Evolutionary conservation across 345 rosid species (phyloP), one percentile per base, ranked within the genome.

Genomic region (Corymbia maculata): DNA sequence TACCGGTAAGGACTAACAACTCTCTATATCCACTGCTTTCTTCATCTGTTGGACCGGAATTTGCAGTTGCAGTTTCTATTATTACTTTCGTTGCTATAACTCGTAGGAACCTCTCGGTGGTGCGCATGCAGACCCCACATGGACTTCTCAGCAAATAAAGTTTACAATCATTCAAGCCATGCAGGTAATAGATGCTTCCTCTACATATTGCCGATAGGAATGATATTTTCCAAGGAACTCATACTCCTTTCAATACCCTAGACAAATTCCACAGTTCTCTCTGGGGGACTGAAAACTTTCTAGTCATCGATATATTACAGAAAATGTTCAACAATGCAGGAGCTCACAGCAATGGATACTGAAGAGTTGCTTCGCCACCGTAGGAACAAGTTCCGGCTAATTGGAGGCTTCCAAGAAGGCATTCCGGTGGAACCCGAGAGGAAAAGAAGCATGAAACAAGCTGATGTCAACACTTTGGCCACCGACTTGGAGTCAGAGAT

Each of bases 121-220:
- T 47, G 98, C 98, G 44, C 98, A 97, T 92, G 95, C 96, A 64
- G 97, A 96, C 93, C 97, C 99, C 26, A 87, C 92, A 36, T 95
- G 98, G 98, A 95, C 99, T 70, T 96, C 99, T 53, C 95, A 95
- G 88, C 96, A 93, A 92, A 97, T 97, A 90, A 97, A 96, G 94
- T 91, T 90, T 79, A 96, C 96, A 68, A 94, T 97, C 90, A 94
- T 94, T 86, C 95, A 95, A 90, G 13, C 94, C 90, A 96, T 95
- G 98, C 91, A 92, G 87, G 99, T 97, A 68, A 30, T 68, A 68
- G 44, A 68, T 30, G 44, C 11, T 32, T 21, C 6, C 22, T 4
- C 11, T 4, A 68, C 15, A 32, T 30, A 7, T n/a, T 66, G 42
- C 21, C 9, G 2, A 32, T 68, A 32, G 79, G 79, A 68, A 32